Conservation (phyloP, 2,329 filamentous ascomycete species). For the Neonectria punicea region DNA sequence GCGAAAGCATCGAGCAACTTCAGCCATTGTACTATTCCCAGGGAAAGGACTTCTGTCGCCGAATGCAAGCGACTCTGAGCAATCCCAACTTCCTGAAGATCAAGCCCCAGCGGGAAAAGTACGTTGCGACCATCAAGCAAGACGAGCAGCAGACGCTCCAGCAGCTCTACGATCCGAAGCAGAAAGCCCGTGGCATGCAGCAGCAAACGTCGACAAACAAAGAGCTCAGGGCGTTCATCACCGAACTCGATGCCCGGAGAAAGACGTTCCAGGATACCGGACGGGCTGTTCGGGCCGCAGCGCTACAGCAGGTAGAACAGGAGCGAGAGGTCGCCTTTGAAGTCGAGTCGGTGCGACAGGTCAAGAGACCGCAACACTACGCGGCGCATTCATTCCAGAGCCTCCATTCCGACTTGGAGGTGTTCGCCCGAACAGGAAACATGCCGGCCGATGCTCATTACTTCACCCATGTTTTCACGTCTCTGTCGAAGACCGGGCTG, state of each 20-base stretch:
- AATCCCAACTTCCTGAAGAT: conserved; percentile 56
- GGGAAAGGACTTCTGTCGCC: conserved; percentile 67
- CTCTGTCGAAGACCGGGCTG: conserved; percentile 43
- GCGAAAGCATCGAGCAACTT: conserved; percentile 66
- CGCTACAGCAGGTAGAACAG: conserved; percentile 68
- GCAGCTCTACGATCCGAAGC: conserved; percentile 63
- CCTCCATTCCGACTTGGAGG: conserved; percentile 59
- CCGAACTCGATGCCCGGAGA: conserved; percentile 34
- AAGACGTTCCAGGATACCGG: conserved; percentile 41
- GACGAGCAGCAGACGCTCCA: conserved; percentile 67
- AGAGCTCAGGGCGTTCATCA: conserved; percentile 30
- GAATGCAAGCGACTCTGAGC: conserved; percentile 59
- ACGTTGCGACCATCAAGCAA: conserved; percentile 51
- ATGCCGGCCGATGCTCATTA: conserved; percentile 49
- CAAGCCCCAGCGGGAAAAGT: conserved; percentile 47
- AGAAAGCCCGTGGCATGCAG: conserved; percentile 24
- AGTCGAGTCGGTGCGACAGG: conserved; percentile 65
- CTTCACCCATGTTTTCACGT: conserved; percentile 52
- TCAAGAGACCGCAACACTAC: conserved; percentile 59
- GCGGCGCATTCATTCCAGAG: conserved; percentile 55
- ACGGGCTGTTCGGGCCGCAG: conserved; percentile 56
- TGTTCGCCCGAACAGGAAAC: conserved; percentile 59
- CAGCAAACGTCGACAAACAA: conserved; percentile 28
- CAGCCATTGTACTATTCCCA: conserved; percentile 69
- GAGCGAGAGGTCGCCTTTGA: conserved; percentile 69